These are phyloP conservation scores for Botrytis sinoallii DNA, from an alignment of 2,329 filamentous ascomycete genomes.

Conservation along the genomic window DNA sequence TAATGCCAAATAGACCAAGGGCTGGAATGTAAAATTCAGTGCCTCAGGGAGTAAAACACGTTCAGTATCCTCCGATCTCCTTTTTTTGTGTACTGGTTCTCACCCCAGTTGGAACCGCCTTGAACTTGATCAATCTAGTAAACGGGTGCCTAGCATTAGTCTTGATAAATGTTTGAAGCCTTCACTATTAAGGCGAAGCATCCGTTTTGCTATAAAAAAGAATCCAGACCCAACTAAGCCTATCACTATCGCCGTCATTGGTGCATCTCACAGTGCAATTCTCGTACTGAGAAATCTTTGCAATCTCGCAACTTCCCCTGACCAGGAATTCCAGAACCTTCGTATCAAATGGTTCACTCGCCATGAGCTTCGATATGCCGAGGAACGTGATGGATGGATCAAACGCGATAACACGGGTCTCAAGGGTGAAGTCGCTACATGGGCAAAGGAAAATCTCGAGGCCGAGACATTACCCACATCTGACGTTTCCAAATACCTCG, in stretches of 20 bases:
- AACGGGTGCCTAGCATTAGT: conserved; percentile 20
- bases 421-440: conserved; percentile 58
- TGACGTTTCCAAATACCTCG: conserved; percentile 31
- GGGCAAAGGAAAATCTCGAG: conserved; percentile 58
- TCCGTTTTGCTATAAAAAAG: neutral
- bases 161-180: conserved; percentile 1
- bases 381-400: conserved; percentile 61
- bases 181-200: accelerated
- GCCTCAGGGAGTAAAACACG: neutral
- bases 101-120: conserved; percentile 44
- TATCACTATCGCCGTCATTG: conserved; percentile 53
- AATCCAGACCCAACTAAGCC: neutral
- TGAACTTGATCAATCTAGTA: conserved; percentile 41
- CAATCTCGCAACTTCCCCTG: conserved; percentile 39
- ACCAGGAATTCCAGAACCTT: conserved; percentile 41
- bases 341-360: conserved; percentile 61
- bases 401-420: conserved; percentile 63
- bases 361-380: conserved; percentile 58
- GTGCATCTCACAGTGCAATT: conserved; percentile 61
- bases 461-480: conserved; percentile 44
- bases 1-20: conserved; percentile 25
- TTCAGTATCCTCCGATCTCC: conserved; percentile 27
- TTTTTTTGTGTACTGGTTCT: conserved; percentile 60
- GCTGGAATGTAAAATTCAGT: conserved; percentile 40
- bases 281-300: conserved; percentile 60